Base-by-base conservation (phyloP, 2,329 filamentous ascomycete genomes). In the Mollisia scopiformis region DNA sequence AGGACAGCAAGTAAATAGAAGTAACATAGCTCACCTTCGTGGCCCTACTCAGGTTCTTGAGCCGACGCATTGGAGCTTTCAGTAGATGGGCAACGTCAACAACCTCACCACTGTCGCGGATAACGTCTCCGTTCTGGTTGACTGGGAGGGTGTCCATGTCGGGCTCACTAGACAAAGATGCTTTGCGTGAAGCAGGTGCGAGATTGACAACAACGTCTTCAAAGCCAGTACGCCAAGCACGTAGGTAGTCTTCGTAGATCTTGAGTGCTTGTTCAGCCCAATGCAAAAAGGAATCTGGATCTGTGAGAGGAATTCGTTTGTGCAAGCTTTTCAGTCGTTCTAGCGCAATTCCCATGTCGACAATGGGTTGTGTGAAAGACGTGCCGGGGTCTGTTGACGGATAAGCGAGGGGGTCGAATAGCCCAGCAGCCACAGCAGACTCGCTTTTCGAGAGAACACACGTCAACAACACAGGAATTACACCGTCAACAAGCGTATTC, bases 131-230 rank as follows among this genome's bases (percentile, higher is more conserved):
- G 57, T 88, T 79, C 59, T 84, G 83, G 56, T 89, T 88, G 56
- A 79, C 81, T 64, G 84, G 86, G 77, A 84, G 78, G 1, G 82
- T 84, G 62, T 84, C 80, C 55, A 88, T 72, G 1, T 87, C 76
- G 1, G 84, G 86, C 16, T 69, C 55, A 64, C 87, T 82, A 39
- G 86, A 81, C 51, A 89, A 86, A 33, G 88, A 86, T 1, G 75
- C 70, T 1, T 69, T 70, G 16, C 77, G 78, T 1, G 78, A 76
- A 19, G 58, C 85, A 7, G 92, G 91, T 1, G 92, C 93, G 33
- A 98, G 85, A 72, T 97, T 98, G 69, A 99, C 92, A 53, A 98
- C 88, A 21, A 99, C 87, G 73, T 96, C 93, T 71, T 97, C 91
- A 75, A 98, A 99, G 0, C 95, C 95, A 51, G 98, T 83, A 30